Evolutionary conservation across 2,329 filamentous ascomycete genomes (phyloP).

Genomic region (Sclerotinia subarctica): DNA sequence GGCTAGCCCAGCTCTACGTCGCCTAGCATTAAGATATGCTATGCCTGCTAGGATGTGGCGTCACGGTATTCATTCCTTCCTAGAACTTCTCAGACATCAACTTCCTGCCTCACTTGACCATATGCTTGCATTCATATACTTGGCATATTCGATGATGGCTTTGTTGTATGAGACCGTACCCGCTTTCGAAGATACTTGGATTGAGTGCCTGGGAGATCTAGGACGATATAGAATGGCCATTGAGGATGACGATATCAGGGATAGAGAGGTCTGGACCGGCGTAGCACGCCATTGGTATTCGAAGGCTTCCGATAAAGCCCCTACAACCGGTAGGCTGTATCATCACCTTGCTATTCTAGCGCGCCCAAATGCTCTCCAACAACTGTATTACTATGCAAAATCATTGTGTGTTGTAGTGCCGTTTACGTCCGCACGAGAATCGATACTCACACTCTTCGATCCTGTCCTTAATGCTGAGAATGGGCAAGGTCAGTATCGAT

Average conservation of each 20-base stretch:
- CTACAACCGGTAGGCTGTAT: constrained; percentile 74
- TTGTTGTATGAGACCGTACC: constrained; percentile 82
- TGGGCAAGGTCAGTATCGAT: constrained; percentile 40
- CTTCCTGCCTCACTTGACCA: constrained; percentile 77
- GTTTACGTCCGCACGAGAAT: constrained; percentile 66
- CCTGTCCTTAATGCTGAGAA: constrained; percentile 47
- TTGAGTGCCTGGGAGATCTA: constrained; percentile 82
- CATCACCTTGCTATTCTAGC: constrained; percentile 84
- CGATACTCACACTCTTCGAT: constrained; percentile 66
- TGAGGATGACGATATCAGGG: constrained; percentile 73
- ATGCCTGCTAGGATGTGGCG: constrained; percentile 97
- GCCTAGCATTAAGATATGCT: constrained; percentile 73
- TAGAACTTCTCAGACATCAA: constrained; percentile 71
- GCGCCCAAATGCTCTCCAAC: constrained; percentile 64
- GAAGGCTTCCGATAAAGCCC: constrained; percentile 67
- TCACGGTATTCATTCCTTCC: constrained; percentile 81
- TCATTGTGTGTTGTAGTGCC: constrained; percentile 57
- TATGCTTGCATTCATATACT: constrained; percentile 87
- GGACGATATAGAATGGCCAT: constrained; percentile 86
- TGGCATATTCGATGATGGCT: constrained; percentile 87
- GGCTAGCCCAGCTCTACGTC: constrained; percentile 63
- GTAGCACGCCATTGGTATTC: constrained; percentile 74
- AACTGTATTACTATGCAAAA: constrained; percentile 70
- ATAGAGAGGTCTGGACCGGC: constrained; percentile 74
- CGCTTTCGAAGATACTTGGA: constrained; percentile 80